Evolutionary conservation across 228 moss, liverwort and hornwort genomes (phyloP).

Genomic region (Sphagnum magellanicum): DNA sequence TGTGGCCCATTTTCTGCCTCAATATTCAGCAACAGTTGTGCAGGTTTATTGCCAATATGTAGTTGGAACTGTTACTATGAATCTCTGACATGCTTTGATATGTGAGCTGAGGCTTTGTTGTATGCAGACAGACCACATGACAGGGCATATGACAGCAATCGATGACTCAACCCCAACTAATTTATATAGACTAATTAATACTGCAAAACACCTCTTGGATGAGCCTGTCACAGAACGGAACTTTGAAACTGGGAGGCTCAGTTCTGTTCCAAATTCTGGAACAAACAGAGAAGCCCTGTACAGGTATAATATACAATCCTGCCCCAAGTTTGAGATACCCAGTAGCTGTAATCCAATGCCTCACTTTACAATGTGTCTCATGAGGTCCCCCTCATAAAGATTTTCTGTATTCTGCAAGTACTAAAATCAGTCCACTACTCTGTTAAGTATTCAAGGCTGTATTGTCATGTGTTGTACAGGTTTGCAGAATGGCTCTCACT

Average conservation of each 20-base stretch:
- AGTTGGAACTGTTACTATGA: too few relatives aligned
- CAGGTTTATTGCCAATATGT: too few relatives aligned
- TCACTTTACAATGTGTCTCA: background rate
- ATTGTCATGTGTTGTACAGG: constrained; percentile 11
- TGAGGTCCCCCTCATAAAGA: background rate
- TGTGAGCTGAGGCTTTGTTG: background rate
- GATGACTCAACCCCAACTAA: constrained; percentile 45
- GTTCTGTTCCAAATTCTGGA: constrained; percentile 21
- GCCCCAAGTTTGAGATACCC: background rate
- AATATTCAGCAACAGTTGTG: too few relatives aligned
- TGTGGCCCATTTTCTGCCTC: too few relatives aligned
- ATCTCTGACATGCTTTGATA: too few relatives aligned
- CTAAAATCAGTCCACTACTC: background rate
- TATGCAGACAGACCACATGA: constrained; percentile 49
- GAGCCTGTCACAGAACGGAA: constrained; percentile 49
- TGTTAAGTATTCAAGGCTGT: background rate
- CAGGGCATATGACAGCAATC: constrained; percentile 27
- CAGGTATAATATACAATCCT: constrained; percentile 17
- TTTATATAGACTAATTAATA: constrained; percentile 47
- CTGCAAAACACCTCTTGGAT: constrained; percentile 44
- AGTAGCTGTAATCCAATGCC: background rate
- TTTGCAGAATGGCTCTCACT: constrained; percentile 60
- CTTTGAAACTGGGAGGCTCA: constrained; percentile 38
- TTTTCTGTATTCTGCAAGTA: background rate
- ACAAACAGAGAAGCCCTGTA: constrained; percentile 62